Evolutionary conservation across 768 basidiomycete genomes (phyloP).

Genomic region (Crepidotus variabilis): DNA sequence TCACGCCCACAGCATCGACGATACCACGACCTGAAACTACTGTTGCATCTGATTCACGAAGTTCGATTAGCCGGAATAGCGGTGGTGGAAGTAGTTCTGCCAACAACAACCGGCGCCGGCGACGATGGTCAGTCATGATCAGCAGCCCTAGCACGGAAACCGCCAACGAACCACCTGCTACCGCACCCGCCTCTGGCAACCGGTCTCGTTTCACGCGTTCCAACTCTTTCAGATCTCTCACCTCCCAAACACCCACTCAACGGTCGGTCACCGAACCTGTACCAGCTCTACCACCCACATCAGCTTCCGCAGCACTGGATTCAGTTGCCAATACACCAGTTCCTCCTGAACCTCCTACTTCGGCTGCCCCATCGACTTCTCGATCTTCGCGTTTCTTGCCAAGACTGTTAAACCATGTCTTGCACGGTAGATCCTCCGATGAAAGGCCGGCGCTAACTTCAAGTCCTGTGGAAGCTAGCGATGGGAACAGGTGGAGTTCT

Average conservation of each 20-base stretch:
- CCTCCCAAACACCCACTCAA: conserved; percentile 24
- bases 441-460: conserved; percentile 41
- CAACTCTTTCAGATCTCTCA: conserved; percentile 36
- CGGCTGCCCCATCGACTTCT: conserved; percentile 29
- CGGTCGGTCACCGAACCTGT: conserved; percentile 16
- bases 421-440: conserved; percentile 55
- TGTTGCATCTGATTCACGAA: conserved; percentile 38
- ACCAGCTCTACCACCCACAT: conserved; percentile 15
- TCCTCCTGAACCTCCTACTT: conserved; percentile 18
- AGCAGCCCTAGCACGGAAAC: conserved; percentile 18
- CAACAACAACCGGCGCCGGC: conserved; percentile 42
- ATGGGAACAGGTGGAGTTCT: conserved; percentile 22
- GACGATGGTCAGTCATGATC: conserved; percentile 62
- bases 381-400: conserved; percentile 67
- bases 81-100: conserved; percentile 18
- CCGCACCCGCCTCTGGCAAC: conserved; percentile 22
- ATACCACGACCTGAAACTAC: conserved; percentile 37
- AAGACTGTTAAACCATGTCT: conserved; percentile 64
- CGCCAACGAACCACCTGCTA: conserved; percentile 15
- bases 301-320: neutral
- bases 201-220: conserved; percentile 32
- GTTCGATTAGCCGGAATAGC: conserved; percentile 23
- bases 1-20: conserved; percentile 40
- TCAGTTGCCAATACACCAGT: conserved; percentile 15
- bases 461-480: conserved; percentile 25